These are phyloP conservation scores for Podospora appendiculata DNA, from an alignment of 495 filamentous ascomycete species.

Conservation along the genomic window DNA sequence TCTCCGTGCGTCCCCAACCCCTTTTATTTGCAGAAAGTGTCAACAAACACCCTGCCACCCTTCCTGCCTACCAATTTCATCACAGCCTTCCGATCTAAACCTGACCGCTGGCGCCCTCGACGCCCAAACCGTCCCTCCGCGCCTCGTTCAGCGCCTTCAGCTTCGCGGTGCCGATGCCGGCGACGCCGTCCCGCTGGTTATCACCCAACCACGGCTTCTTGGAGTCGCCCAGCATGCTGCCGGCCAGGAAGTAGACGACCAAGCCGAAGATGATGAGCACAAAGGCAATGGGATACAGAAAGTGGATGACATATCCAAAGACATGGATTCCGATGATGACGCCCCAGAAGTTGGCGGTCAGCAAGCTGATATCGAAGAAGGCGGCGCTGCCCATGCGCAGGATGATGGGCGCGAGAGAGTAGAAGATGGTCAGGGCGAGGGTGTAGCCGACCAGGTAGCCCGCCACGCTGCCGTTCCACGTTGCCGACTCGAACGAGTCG, in stretches of 20 bases:
- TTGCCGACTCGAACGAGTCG: constrained; percentile 54
- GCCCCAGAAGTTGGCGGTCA: constrained; percentile 97
- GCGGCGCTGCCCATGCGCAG: constrained; percentile 84
- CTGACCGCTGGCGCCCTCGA: background rate
- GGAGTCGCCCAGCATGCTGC: constrained; percentile 72
- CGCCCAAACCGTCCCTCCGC: constrained; percentile 20
- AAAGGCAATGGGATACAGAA: constrained; percentile 93
- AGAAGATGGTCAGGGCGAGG: constrained; percentile 73
- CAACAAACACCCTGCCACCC: too few relatives aligned
- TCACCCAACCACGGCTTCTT: constrained; percentile 91
- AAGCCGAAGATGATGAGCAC: constrained; percentile 80
- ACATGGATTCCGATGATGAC: constrained; percentile 82
- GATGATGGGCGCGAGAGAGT: constrained; percentile 76
- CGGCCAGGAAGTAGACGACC: constrained; percentile 74
- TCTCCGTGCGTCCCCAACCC: too few relatives aligned
- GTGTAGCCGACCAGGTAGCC: constrained; percentile 88
- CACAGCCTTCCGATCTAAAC: too few relatives aligned
- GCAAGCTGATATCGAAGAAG: constrained; percentile 91
- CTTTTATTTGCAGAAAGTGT: too few relatives aligned
- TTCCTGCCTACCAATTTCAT: too few relatives aligned
- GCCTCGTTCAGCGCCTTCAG: constrained; percentile 59
- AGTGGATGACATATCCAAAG: constrained; percentile 75
- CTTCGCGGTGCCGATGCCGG: constrained; percentile 83
- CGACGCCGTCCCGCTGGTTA: constrained; percentile 73
- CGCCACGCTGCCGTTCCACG: constrained; percentile 59